These are phyloP conservation scores for Trichoderma endophyticum DNA, from an alignment of 2,329 filamentous ascomycete genomes.

Conservation along the genomic window DNA sequence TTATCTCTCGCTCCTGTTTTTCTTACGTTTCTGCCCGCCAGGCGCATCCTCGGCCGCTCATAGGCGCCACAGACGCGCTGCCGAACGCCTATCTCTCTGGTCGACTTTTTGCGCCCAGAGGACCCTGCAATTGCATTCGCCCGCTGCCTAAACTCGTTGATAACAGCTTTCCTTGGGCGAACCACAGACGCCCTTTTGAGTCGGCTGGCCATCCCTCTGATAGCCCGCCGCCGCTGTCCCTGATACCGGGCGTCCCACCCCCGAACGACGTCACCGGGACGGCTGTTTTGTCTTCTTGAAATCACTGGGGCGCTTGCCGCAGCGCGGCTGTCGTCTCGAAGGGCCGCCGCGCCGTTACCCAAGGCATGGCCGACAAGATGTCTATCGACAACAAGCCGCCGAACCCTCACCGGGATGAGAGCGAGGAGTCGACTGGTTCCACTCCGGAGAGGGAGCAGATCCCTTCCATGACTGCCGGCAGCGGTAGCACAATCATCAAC, in stretches of 20 bases:
- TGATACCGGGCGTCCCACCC: slow-evolving; percentile 26
- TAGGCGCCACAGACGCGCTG: slow-evolving; percentile 30
- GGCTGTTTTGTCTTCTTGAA: slow-evolving; percentile 32
- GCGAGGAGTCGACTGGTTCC: slow-evolving; percentile 59
- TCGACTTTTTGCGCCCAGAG: slow-evolving; percentile 24
- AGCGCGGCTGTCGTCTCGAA: slow-evolving; percentile 34
- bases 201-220: slow-evolving; percentile 8
- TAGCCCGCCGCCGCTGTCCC: slow-evolving; percentile 3
- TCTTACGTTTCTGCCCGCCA: slow-evolving; percentile 20
- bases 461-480: slow-evolving; percentile 31
- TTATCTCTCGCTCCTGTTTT: slow-evolving; percentile 28
- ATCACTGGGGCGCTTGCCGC: slow-evolving; percentile 37
- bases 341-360: slow-evolving; percentile 35
- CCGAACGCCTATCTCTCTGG: slow-evolving; percentile 26
- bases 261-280: slow-evolving; percentile 34
- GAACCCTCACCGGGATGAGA: slow-evolving; percentile 51
- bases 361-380: slow-evolving; percentile 65
- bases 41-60: slow-evolving; percentile 21
- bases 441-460: slow-evolving; percentile 55
- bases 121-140: slow-evolving; percentile 20
- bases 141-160: slow-evolving; percentile 5
- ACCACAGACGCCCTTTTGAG: slow-evolving; percentile 1
- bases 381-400: slow-evolving; percentile 50
- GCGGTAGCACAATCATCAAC: slow-evolving; percentile 27
- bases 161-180: slow-evolving; percentile 14